These are phyloP conservation scores for Skeletonema costatum DNA, from an alignment of 108 stramenopile species.

Conservation along the genomic window DNA sequence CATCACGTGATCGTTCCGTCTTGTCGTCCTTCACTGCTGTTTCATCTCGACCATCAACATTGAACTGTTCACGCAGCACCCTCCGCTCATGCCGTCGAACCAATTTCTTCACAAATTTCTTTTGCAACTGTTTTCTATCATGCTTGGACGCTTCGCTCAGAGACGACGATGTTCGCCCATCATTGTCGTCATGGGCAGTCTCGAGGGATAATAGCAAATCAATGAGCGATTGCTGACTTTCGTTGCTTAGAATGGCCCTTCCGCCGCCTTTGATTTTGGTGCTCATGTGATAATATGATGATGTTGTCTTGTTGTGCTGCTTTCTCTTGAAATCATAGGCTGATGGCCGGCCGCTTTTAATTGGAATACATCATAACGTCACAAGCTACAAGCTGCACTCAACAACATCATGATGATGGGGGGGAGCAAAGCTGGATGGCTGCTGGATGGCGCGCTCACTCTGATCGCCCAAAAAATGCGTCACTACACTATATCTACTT, in stretches of 20 bases:
- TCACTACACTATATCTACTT: too few relatives aligned
- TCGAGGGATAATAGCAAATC: slow-evolving; percentile 42
- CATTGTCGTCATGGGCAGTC: slow-evolving; percentile 8
- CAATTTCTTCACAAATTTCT: slow-evolving; percentile 43
- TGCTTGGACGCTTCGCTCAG: slow-evolving; percentile 26
- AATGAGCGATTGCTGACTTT: slow-evolving; percentile 46
- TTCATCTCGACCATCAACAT: neutral
- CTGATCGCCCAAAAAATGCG: too few relatives aligned
- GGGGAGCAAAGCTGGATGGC: too few relatives aligned
- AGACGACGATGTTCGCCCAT: neutral
- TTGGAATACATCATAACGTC: too few relatives aligned
- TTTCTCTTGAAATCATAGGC: too few relatives aligned
- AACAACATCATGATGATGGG: too few relatives aligned
- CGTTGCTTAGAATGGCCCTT: slow-evolving; percentile 48
- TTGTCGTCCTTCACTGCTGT: neutral
- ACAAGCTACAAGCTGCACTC: too few relatives aligned
- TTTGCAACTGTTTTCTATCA: slow-evolving; percentile 30
- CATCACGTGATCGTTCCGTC: neutral
- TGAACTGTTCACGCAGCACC: slow-evolving; percentile 7
- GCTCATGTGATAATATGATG: neutral
- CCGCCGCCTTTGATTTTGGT: slow-evolving; percentile 68
- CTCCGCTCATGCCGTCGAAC: slow-evolving; percentile 32
- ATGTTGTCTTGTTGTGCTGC: neutral
- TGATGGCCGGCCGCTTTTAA: too few relatives aligned
- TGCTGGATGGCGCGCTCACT: too few relatives aligned